Percentiles rank a stretch among this genome's conserved stretches.
Evolutionary conservation across 352 stramenopile genomes (phyloP).

Genomic region (Phytopythium mirpurense): DNA sequence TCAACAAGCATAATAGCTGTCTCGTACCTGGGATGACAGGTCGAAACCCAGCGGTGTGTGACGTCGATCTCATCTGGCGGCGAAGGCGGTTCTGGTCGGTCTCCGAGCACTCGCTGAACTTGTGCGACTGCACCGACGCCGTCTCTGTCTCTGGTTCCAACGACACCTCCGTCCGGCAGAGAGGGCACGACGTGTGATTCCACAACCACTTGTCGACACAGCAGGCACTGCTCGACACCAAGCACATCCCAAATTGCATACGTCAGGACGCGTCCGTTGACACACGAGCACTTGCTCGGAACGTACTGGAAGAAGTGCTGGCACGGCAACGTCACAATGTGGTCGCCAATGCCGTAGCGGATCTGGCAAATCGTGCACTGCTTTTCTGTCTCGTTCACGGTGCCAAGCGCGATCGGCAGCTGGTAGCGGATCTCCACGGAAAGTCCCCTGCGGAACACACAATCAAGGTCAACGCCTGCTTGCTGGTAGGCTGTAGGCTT

Average conservation of each 20-base stretch:
- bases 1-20: too few relatives aligned
- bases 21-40: constrained; percentile 62
- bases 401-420: constrained; percentile 68
- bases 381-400: constrained; percentile 77
- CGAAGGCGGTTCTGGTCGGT: constrained; percentile 67
- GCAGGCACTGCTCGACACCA: constrained; percentile 37
- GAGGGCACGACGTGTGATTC: constrained; percentile 81
- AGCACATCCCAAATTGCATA: too few relatives aligned
- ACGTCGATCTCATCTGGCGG: constrained; percentile 67
- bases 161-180: constrained; percentile 76
- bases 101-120: constrained; percentile 72
- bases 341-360: constrained; percentile 76
- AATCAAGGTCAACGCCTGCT: neutral
- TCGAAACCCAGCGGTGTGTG: constrained; percentile 59
- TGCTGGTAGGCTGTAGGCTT: neutral
- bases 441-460: constrained; percentile 35
- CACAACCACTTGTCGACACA: constrained; percentile 85
- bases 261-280: too few relatives aligned
- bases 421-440: constrained; percentile 78
- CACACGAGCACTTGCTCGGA: too few relatives aligned
- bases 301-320: constrained; percentile 88
- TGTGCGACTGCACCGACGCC: constrained; percentile 43
- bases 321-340: constrained; percentile 79
- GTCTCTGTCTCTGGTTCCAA: constrained; percentile 38
- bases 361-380: constrained; percentile 86